Evolutionary conservation across 2,329 filamentous ascomycete species (phyloP).

Genomic region (Graphium sp.): DNA sequence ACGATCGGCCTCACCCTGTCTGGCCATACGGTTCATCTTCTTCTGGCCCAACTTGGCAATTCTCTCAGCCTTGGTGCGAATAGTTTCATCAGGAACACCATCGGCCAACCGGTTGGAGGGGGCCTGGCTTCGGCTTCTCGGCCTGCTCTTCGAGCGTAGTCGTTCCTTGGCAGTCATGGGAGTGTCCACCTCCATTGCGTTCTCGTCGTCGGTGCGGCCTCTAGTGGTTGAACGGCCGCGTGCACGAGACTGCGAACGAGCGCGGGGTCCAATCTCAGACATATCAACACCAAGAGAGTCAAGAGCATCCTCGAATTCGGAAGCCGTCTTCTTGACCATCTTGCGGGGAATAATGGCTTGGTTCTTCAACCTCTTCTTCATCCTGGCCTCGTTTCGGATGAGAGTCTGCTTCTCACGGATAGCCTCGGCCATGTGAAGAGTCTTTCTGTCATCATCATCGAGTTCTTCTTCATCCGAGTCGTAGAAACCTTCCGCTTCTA

Average conservation of each 20-base stretch:
- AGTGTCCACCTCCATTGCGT: conserved; percentile 61
- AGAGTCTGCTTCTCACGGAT: conserved; percentile 90
- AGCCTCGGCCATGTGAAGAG: conserved; percentile 79
- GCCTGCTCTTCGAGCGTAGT: conserved; percentile 55
- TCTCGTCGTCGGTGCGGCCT: conserved; percentile 43
- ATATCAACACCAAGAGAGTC: conserved; percentile 69
- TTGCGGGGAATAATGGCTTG: conserved; percentile 81
- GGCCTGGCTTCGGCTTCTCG: conserved; percentile 26
- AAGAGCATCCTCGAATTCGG: conserved; percentile 74
- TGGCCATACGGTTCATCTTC: conserved; percentile 97
- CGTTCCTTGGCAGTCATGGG: conserved; percentile 32
- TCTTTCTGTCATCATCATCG: conserved; percentile 76
- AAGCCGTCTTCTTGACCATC: conserved; percentile 63
- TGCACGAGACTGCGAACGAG: conserved; percentile 45
- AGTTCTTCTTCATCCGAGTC: conserved; percentile 70
- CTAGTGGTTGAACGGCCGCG: conserved; percentile 57
- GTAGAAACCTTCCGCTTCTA: conserved; percentile 87
- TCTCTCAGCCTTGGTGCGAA: conserved; percentile 66
- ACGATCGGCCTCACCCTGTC: conserved; percentile 91
- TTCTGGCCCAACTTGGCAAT: conserved; percentile 83
- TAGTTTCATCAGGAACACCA: conserved; percentile 52
- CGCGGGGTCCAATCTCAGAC: conserved; percentile 50
- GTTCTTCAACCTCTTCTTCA: conserved; percentile 97
- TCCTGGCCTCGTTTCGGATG: conserved; percentile 85
- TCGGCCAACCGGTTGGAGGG: conserved; percentile 52